Evolutionary conservation across 768 basidiomycete genomes (phyloP), one percentile per base, ranked within the genome.

Genomic region (Strobilomyces confusus): DNA sequence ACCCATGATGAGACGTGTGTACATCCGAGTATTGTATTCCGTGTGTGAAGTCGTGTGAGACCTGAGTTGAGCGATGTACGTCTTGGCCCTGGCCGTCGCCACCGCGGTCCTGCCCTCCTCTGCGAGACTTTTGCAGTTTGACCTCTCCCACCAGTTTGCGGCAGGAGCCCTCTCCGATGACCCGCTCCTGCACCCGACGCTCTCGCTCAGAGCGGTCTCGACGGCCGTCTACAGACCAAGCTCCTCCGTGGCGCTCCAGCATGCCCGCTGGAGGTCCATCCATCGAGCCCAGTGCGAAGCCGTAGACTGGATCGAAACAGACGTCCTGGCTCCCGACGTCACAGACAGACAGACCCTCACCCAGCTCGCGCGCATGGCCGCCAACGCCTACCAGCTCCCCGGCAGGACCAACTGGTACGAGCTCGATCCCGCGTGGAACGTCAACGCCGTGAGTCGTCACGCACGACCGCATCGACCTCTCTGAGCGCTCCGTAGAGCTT

Each of bases 341-440:
- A 78, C 80, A 53, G 89, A 95, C 66, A 72, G 78, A 48, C 85
- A 88, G 61, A 97, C 94, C 0, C 72, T 98, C 7, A 76, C 78
- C 2, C 86, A 92, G 65, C 77, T 98, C 26, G 94, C 89, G 9
- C 74, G 89, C 53, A 95, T 98, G 87, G 77, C 86, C 11, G 89
- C 84, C 33, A 91, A 98, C 65, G 95, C 95, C 2, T 98, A 98
- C 71, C 81, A 86, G 12, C 67, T 82, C 29, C 87, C 89, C 15
- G 81, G 83, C 7, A 71, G 75, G 61, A 77, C 74, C 46, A 84
- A 83, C 46, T 97, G 93, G 95, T 95, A 88, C 59, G 86, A 91
- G 30, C 69, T 92, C 3, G 89, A 88, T 62, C 64, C 70, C 3
- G 74, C 79, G 1, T 98, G 88, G 88, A 93, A 92, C 56, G 42